phyloP scores from a whole-genome alignment of 148 eudicot species.

The Simmondsia chinensis region DNA sequence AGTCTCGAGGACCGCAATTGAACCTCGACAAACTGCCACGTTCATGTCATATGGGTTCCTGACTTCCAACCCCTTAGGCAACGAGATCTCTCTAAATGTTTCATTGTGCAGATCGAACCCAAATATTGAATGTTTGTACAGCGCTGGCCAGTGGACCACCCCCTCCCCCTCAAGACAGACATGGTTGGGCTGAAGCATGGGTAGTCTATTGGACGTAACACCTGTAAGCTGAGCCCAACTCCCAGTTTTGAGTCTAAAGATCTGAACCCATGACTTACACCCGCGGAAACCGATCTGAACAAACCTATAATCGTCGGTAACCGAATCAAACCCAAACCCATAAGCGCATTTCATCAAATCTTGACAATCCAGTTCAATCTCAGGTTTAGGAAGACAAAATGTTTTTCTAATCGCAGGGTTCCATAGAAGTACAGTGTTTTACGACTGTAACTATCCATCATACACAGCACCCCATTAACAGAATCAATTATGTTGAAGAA shows the following conservation, averaged over 20 bases:
- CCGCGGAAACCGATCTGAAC: slow-evolving; percentile 13
- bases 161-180: not conserved
- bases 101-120: slow-evolving; percentile 21
- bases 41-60: not conserved
- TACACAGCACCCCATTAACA: slow-evolving; percentile 26
- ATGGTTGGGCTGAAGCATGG: slow-evolving; percentile 11
- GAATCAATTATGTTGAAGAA: slow-evolving; percentile 16
- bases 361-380: not conserved
- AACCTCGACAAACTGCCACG: slow-evolving; percentile 9
- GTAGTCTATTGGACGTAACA: slow-evolving; percentile 1
- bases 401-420: slow-evolving; percentile 21
- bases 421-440: slow-evolving; percentile 17
- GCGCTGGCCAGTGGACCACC: slow-evolving; percentile 25
- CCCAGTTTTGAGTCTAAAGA: slow-evolving; percentile 13
- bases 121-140: slow-evolving; percentile 4
- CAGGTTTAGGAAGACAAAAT: slow-evolving; percentile 10
- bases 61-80: slow-evolving; percentile 8
- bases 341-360: slow-evolving; percentile 2
- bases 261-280: slow-evolving; percentile 7
- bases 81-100: slow-evolving; percentile 11
- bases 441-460: slow-evolving; percentile 12
- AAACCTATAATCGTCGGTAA: slow-evolving; percentile 18
- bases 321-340: slow-evolving; percentile 28
- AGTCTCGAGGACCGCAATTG: slow-evolving; percentile 8
- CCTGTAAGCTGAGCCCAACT: slow-evolving; percentile 7